A percentile compares a stretch with the other conserved stretches of the same genome.
phyloP scores from a whole-genome alignment of 148 eudicot genomes.

The Drosera capensis region DNA sequence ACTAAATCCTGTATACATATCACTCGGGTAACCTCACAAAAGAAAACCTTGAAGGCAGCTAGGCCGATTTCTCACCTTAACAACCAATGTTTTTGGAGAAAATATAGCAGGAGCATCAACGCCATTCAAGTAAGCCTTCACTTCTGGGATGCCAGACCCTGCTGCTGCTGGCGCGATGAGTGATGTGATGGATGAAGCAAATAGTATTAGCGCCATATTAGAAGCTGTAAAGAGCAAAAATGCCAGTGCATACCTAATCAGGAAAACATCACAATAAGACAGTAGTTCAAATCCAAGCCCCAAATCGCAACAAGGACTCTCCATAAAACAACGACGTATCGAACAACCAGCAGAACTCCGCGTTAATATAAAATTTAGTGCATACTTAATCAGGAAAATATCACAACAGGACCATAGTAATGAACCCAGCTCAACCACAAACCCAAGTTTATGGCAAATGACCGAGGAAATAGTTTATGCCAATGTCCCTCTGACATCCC shows the following conservation, averaged over 20 bases:
- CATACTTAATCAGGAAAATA: too few relatives aligned
- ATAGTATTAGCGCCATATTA: slow-evolving; percentile 61
- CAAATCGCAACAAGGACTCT: too few relatives aligned
- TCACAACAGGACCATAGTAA: too few relatives aligned
- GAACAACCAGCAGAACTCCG: too few relatives aligned
- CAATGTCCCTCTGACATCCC: too few relatives aligned
- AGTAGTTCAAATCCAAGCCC: slow-evolving; percentile 1
- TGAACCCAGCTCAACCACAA: too few relatives aligned
- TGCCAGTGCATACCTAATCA: slow-evolving; percentile 44
- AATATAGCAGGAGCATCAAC: slow-evolving; percentile 82
- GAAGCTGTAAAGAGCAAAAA: slow-evolving; percentile 52
- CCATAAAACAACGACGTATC: too few relatives aligned
- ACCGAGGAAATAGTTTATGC: too few relatives aligned
- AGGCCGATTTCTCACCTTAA: slow-evolving; percentile 52
- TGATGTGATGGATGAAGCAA: slow-evolving; percentile 58
- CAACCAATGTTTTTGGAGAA: slow-evolving; percentile 52
- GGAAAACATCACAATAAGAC: slow-evolving; percentile 1
- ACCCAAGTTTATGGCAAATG: too few relatives aligned
- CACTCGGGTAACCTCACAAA: not conserved
- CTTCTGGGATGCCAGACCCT: slow-evolving; percentile 95
- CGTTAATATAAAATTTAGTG: too few relatives aligned
- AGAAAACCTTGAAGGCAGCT: not conserved
- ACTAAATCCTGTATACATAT: not conserved
- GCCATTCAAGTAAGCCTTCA: slow-evolving; percentile 94
- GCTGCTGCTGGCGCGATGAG: slow-evolving; percentile 75